Evolutionary conservation across 2,329 filamentous ascomycete species (phyloP).

Genomic region (Neofusicoccum sp.): DNA sequence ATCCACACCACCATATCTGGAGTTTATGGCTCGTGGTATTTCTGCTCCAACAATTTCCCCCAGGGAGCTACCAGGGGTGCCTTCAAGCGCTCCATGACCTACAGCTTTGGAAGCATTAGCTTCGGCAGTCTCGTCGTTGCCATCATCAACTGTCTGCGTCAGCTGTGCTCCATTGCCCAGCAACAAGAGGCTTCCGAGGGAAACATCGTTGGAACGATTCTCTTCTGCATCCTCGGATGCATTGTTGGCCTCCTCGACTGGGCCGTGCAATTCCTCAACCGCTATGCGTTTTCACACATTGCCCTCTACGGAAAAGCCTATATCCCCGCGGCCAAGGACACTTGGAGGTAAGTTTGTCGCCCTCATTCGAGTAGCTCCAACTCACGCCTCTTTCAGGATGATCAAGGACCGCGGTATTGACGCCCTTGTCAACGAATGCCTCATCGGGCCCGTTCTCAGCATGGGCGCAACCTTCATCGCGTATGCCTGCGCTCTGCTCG

Average conservation of each 20-base stretch:
- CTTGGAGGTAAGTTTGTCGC: slow-evolving; percentile 63
- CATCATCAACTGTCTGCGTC: slow-evolving; percentile 81
- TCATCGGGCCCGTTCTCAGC: slow-evolving; percentile 64
- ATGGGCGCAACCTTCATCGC: slow-evolving; percentile 83
- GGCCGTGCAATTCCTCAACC: slow-evolving; percentile 86
- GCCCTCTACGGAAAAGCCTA: slow-evolving; percentile 91
- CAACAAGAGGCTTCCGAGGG: slow-evolving; percentile 66
- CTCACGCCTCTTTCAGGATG: slow-evolving; percentile 53
- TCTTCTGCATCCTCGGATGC: slow-evolving; percentile 77
- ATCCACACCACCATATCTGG: slow-evolving; percentile 81
- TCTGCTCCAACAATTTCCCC: slow-evolving; percentile 70
- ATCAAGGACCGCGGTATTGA: slow-evolving; percentile 92
- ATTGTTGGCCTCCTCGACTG: slow-evolving; percentile 79
- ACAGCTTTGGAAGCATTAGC: slow-evolving; percentile 89
- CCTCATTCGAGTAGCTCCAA: not conserved
- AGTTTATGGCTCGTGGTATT: slow-evolving; percentile 92
- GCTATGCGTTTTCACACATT: slow-evolving; percentile 91
- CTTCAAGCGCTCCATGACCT: slow-evolving; percentile 78
- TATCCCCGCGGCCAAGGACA: slow-evolving; percentile 82
- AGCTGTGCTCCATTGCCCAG: slow-evolving; percentile 78
- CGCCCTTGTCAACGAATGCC: slow-evolving; percentile 84
- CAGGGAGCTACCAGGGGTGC: slow-evolving; percentile 81
- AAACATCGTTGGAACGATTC: slow-evolving; percentile 66
- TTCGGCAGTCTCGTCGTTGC: slow-evolving; percentile 85
- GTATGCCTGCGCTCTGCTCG: slow-evolving; percentile 77